Evolutionary conservation across 768 basidiomycete genomes (phyloP).

Genomic region (Tricholoma flavovirens): DNA sequence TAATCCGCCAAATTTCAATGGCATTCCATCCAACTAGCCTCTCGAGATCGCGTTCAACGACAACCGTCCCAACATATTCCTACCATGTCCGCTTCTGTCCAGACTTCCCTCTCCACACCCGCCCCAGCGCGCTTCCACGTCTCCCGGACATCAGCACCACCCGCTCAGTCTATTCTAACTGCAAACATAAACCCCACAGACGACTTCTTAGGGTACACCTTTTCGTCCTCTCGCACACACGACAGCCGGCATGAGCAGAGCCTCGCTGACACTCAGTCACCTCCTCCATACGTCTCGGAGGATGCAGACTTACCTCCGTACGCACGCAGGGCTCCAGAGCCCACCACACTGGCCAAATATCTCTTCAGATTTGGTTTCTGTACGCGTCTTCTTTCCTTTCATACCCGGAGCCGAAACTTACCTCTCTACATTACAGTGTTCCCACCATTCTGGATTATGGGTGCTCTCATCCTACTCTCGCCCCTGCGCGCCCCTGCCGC

Average conservation of each 20-base stretch:
- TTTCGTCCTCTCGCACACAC: constrained; percentile 27
- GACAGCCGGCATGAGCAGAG: constrained; percentile 38
- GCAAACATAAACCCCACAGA: constrained; percentile 21
- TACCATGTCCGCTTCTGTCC: constrained; percentile 15
- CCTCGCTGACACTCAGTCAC: constrained; percentile 21
- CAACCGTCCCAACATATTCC: background rate
- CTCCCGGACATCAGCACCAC: constrained; percentile 15
- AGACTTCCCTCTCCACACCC: constrained; percentile 9
- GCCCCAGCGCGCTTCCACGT: constrained; percentile 16
- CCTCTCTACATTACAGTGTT: constrained; percentile 38
- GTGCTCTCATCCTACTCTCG: constrained; percentile 48
- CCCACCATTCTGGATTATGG: constrained; percentile 57
- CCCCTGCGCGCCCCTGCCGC: constrained; percentile 41
- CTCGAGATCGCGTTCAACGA: background rate
- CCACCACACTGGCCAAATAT: constrained; percentile 51
- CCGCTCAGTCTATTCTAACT: constrained; percentile 6
- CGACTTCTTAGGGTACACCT: constrained; percentile 33
- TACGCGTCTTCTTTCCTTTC: constrained; percentile 25
- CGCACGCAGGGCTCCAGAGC: constrained; percentile 36
- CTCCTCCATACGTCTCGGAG: constrained; percentile 36
- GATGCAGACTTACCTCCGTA: constrained; percentile 34
- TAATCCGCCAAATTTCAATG: background rate
- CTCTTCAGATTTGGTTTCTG: constrained; percentile 62
- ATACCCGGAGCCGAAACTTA: constrained; percentile 1
- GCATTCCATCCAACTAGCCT: background rate